Percentiles rank a stretch among this genome's conserved stretches.
Evolutionary conservation across 129 eudicot species (phyloP).

Genomic region (Pittosporum tobira): DNA sequence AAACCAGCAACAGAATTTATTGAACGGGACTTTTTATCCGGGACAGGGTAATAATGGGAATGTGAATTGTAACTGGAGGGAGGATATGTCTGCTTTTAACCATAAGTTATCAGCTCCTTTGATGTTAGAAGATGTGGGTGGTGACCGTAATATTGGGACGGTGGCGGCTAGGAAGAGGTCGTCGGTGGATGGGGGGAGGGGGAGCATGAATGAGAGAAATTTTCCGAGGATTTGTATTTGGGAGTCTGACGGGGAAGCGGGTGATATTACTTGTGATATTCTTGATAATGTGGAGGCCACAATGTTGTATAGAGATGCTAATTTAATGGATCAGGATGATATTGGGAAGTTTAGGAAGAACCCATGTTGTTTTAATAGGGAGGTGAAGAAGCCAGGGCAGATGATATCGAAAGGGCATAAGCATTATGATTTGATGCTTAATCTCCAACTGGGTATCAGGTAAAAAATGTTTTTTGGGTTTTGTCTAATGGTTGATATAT

Average conservation of each 20-base stretch:
- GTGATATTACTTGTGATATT: conserved; percentile 93
- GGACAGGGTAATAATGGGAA: conserved; percentile 20
- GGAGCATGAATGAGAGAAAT: conserved; percentile 35
- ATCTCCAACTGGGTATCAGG: conserved; percentile 97
- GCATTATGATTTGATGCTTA: conserved; percentile 89
- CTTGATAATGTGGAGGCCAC: conserved; percentile 83
- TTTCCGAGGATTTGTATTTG: conserved; percentile 83
- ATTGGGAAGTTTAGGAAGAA: conserved; percentile 48
- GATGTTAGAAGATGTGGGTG: conserved; percentile 24
- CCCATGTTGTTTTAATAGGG: conserved; percentile 69
- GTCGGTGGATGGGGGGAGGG: conserved; percentile 51
- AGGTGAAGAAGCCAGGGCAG: conserved; percentile 81
- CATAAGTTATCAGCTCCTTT: conserved; percentile 36
- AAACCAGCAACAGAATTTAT: conserved; percentile 23
- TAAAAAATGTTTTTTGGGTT: conserved; percentile 11
- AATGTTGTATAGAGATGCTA: conserved; percentile 59
- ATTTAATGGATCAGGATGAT: conserved; percentile 36
- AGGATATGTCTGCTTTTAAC: conserved; percentile 24
- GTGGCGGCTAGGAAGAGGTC: conserved; percentile 40
- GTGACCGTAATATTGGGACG: conserved; percentile 3
- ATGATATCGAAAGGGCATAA: conserved; percentile 88
- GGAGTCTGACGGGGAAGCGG: conserved; percentile 96
- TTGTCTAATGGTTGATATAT: background rate
- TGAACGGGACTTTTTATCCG: conserved; percentile 66
- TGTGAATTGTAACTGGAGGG: conserved; percentile 6